Evolutionary conservation across 1,284 basidiomycete genomes (phyloP).

Genomic region (Ceratobasidium sp.): DNA sequence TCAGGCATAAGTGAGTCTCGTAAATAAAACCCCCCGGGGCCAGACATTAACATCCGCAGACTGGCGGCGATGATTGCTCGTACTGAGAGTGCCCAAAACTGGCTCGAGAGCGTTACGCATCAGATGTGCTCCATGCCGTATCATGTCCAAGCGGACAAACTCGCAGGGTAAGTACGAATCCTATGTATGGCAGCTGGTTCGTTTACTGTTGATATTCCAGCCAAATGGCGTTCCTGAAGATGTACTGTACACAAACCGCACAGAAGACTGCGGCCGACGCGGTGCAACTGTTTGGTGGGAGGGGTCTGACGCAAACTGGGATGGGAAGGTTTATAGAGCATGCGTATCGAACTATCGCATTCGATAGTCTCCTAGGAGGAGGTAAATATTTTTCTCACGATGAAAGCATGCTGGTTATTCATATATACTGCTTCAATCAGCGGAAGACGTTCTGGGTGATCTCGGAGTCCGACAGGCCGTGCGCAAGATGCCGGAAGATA

Average conservation of each 20-base stretch:
- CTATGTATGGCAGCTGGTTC: neutral
- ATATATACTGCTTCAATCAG: neutral
- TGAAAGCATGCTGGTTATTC: neutral
- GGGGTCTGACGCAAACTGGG: slow-evolving; percentile 50
- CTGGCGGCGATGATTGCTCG: slow-evolving; percentile 87
- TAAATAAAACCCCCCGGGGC: too few relatives aligned
- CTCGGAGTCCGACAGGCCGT: slow-evolving; percentile 46
- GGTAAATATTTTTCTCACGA: slow-evolving; percentile 6
- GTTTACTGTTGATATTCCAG: neutral
- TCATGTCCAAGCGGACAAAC: slow-evolving; percentile 73
- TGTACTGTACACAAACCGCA: slow-evolving; percentile 45
- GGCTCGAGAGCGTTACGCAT: slow-evolving; percentile 85
- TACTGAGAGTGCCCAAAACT: slow-evolving; percentile 80
- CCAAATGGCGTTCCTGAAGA: slow-evolving; percentile 56
- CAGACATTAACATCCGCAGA: slow-evolving; percentile 45
- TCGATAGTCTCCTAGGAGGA: slow-evolving; percentile 44
- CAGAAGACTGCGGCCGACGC: slow-evolving; percentile 53
- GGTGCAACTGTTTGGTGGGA: slow-evolving; percentile 51
- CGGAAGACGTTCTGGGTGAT: slow-evolving; percentile 45
- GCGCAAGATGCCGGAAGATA: slow-evolving; percentile 44
- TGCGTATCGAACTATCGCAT: slow-evolving; percentile 42
- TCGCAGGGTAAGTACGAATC: slow-evolving; percentile 44
- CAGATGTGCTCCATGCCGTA: slow-evolving; percentile 56
- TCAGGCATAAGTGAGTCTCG: slow-evolving; percentile 70
- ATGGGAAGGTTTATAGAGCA: slow-evolving; percentile 48